These are phyloP conservation scores for Lotus japonicus DNA, from an alignment of 306 rosid genomes.

Conservation along the genomic window DNA sequence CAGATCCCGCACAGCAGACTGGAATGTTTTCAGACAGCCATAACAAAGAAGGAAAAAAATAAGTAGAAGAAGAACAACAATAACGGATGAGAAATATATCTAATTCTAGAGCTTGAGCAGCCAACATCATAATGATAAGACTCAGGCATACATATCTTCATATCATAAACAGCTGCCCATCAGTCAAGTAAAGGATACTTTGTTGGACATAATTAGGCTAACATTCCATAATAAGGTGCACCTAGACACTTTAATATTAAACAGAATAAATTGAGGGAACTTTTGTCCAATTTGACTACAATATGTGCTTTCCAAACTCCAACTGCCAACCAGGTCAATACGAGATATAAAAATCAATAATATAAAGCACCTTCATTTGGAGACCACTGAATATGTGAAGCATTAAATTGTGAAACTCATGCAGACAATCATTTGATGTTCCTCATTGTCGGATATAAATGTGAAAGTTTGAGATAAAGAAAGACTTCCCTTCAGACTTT, in stretches of 20 bases:
- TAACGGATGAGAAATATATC: background rate
- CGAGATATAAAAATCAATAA: background rate
- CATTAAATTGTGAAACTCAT: background rate
- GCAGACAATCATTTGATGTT: slow-evolving; percentile 1
- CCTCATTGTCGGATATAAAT: slow-evolving; percentile 1
- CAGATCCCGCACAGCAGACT: slow-evolving; percentile 91
- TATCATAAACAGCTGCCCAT: background rate
- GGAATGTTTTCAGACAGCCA: slow-evolving; percentile 23
- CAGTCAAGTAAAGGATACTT: slow-evolving; percentile 1
- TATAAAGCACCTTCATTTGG: background rate
- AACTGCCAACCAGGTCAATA: slow-evolving; percentile 10
- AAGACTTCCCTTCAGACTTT: background rate
- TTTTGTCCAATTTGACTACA: background rate
- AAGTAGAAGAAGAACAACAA: background rate
- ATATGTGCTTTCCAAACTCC: background rate
- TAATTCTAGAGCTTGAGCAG: slow-evolving; percentile 3
- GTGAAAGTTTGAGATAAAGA: background rate
- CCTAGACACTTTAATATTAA: background rate
- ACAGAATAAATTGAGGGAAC: background rate
- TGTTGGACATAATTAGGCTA: background rate
- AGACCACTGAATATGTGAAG: background rate
- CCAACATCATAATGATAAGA: background rate
- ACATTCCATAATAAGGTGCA: background rate
- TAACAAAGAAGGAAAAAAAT: background rate
- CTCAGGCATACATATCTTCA: background rate